Conservation (phyloP, 2,329 filamentous ascomycete genomes). For the Rasamsonia emersonii region DNA sequence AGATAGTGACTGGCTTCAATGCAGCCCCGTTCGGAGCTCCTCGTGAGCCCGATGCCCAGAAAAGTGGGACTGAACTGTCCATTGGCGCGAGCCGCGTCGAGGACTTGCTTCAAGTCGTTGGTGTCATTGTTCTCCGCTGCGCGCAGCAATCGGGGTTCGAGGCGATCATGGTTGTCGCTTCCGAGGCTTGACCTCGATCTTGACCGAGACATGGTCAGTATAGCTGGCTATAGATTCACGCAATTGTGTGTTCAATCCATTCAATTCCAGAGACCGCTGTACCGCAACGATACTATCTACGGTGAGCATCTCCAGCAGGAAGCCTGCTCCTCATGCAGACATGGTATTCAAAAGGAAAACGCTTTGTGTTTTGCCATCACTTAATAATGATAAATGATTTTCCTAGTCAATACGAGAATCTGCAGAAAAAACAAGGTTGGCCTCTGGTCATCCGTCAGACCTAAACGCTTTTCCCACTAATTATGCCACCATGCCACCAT, state of each 20-base stretch:
- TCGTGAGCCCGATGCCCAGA: conserved; percentile 32
- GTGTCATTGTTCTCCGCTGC: conserved; percentile 31
- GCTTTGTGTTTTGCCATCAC: too few relatives aligned
- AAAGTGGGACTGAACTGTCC: conserved; percentile 30
- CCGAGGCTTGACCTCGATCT: conserved; percentile 19
- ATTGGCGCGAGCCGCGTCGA: conserved; percentile 24
- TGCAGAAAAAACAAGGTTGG: too few relatives aligned
- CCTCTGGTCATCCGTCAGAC: too few relatives aligned
- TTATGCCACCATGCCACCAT: too few relatives aligned
- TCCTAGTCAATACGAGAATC: too few relatives aligned
- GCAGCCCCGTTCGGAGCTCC: conserved; percentile 30
- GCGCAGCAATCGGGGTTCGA: conserved; percentile 34
- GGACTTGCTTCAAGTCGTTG: conserved; percentile 21
- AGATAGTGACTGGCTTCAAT: conserved; percentile 25
- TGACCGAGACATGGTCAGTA: conserved; percentile 8
- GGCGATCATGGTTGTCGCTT: conserved; percentile 28
- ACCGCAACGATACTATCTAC: too few relatives aligned
- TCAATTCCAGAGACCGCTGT: too few relatives aligned
- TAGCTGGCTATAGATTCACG: neutral
- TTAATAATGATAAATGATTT: too few relatives aligned
- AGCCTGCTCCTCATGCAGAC: too few relatives aligned
- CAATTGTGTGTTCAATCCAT: neutral
- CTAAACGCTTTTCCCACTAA: too few relatives aligned
- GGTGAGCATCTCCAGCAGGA: too few relatives aligned
- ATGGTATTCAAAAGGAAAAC: too few relatives aligned